Percentiles rank a stretch among this genome's conserved stretches.
These are phyloP conservation scores for Jatropha curcas DNA, from an alignment of 345 rosid species.

Conservation along the genomic window DNA sequence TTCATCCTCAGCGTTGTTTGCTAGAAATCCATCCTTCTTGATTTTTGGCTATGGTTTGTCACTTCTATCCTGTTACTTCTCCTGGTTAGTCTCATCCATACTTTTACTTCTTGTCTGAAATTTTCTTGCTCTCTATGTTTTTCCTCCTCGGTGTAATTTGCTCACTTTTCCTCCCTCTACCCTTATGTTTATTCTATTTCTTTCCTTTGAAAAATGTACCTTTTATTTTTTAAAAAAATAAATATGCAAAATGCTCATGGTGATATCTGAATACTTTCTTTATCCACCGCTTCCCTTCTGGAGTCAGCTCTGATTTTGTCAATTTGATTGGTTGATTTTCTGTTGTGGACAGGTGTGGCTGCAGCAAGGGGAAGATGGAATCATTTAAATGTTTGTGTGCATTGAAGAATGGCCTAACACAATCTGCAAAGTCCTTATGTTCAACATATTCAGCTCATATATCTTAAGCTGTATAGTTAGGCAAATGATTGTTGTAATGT, in stretches of 20 bases:
- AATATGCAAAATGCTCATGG: background rate
- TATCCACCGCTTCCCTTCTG: slow-evolving; percentile 10
- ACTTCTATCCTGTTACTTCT: background rate
- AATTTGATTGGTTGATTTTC: slow-evolving; percentile 67
- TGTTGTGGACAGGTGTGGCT: slow-evolving; percentile 61
- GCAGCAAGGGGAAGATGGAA: slow-evolving; percentile 63
- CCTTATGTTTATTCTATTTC: background rate
- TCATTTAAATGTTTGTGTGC: slow-evolving; percentile 60
- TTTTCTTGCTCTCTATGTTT: background rate
- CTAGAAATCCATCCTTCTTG: background rate
- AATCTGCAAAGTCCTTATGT: slow-evolving; percentile 42
- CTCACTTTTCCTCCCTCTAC: background rate
- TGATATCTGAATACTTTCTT: slow-evolving; percentile 14
- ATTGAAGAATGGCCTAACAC: slow-evolving; percentile 46
- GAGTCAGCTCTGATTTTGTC: slow-evolving; percentile 40
- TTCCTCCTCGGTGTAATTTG: background rate
- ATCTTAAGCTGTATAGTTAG: slow-evolving; percentile 27
- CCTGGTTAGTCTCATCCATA: background rate
- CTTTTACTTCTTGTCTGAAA: background rate
- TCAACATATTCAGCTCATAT: slow-evolving; percentile 33
- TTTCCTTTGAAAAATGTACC: slow-evolving; percentile 4
- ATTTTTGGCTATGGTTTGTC: background rate
- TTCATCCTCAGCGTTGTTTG: background rate
- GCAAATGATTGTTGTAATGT: slow-evolving; percentile 16
- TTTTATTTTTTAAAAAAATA: background rate